These are phyloP conservation scores for Colletotrichum cordylinicola DNA, from an alignment of 2,329 filamentous ascomycete species.

Conservation along the genomic window DNA sequence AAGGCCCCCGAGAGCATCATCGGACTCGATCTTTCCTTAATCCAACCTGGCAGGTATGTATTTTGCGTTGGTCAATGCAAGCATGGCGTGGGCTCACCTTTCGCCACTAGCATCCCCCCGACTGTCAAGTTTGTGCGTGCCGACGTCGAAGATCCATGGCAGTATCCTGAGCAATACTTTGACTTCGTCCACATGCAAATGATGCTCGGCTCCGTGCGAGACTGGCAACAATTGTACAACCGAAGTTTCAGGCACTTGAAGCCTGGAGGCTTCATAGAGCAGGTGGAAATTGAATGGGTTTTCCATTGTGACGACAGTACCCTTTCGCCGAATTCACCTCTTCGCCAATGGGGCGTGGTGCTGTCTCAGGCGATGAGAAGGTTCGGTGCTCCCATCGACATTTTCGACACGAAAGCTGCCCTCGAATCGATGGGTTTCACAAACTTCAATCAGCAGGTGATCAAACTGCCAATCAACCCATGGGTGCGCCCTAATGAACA, in stretches of 20 bases:
- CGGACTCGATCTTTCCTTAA: conserved; percentile 44
- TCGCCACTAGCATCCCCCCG: conserved; percentile 65
- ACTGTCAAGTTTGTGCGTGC: conserved; percentile 73
- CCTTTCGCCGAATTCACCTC: conserved; percentile 59
- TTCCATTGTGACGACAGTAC: conserved; percentile 75
- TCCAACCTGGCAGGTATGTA: conserved; percentile 51
- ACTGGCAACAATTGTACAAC: conserved; percentile 77
- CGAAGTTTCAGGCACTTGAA: conserved; percentile 68
- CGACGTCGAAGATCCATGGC: conserved; percentile 82
- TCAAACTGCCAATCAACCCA: conserved; percentile 75
- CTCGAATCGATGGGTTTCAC: conserved; percentile 78
- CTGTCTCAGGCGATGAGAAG: conserved; percentile 72
- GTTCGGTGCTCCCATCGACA: conserved; percentile 69
- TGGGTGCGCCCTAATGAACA: conserved; percentile 61
- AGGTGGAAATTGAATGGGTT: conserved; percentile 86
- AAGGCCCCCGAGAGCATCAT: conserved; percentile 32
- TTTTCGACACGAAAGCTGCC: conserved; percentile 52
- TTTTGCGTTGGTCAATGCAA: neutral
- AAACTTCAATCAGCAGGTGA: conserved; percentile 75
- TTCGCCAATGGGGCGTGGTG: conserved; percentile 73
- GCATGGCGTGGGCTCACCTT: neutral
- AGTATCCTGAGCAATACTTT: conserved; percentile 57
- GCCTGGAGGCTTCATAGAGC: conserved; percentile 82
- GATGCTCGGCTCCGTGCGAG: conserved; percentile 77
- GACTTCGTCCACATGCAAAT: conserved; percentile 86